phyloP scores from a whole-genome alignment of 305 asterid genomes.

The Solanum hybrid region DNA sequence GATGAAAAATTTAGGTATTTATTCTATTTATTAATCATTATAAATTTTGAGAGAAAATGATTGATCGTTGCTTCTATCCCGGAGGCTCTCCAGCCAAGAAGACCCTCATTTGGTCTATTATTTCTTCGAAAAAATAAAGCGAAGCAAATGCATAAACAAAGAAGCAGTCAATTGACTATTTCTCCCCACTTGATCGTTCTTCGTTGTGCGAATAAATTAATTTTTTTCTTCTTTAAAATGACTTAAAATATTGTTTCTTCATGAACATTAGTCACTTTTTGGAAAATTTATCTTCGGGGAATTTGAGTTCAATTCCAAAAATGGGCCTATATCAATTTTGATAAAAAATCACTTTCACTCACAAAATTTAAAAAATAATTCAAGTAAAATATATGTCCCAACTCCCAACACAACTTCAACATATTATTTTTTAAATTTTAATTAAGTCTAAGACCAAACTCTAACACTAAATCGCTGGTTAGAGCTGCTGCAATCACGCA shows the following conservation, averaged over 20 bases:
- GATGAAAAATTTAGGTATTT: not conserved
- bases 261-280: not conserved
- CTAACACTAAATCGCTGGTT: not conserved
- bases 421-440: not conserved
- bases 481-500: not conserved
- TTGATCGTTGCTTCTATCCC: not conserved
- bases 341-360: not conserved
- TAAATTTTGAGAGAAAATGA: not conserved
- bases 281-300: not conserved
- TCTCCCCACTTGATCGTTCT: not conserved
- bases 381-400: not conserved
- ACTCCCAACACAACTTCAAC: not conserved
- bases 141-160: not conserved
- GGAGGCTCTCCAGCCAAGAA: not conserved
- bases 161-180: not conserved
- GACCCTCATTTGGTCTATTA: no score
- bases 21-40: not conserved
- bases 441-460: not conserved
- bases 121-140: not conserved
- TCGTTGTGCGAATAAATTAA: not conserved
- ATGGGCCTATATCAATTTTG: not conserved
- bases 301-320: not conserved
- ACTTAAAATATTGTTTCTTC: not conserved
- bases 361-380: not conserved
- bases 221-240: not conserved